Percentiles rank a stretch among this genome's conserved stretches.
These are phyloP conservation scores for Tarenaya hassleriana DNA, from an alignment of 345 rosid species.

Conservation along the genomic window DNA sequence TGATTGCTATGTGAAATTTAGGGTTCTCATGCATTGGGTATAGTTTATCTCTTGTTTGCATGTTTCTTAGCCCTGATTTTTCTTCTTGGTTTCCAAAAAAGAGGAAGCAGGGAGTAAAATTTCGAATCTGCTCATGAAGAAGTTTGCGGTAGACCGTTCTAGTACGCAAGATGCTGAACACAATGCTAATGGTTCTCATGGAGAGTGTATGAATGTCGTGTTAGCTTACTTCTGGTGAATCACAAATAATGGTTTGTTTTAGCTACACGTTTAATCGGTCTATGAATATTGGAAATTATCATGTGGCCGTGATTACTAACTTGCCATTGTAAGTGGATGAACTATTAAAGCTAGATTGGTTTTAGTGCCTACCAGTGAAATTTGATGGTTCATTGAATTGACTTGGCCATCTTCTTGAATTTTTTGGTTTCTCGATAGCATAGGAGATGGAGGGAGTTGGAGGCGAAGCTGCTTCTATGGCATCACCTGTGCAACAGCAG, in stretches of 20 bases:
- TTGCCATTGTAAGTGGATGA: no score
- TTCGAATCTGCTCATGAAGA: background rate
- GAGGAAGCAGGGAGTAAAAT: background rate
- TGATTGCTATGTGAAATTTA: background rate
- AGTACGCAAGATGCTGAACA: no score
- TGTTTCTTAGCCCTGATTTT: background rate
- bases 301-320: no score
- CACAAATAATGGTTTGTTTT: no score
- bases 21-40: background rate
- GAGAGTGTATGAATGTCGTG: no score
- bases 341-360: background rate
- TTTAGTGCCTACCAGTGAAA: background rate
- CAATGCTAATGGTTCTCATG: no score
- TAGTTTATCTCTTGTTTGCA: background rate
- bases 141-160: no score
- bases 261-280: no score
- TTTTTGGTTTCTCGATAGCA: conserved; percentile 31
- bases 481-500: conserved; percentile 55
- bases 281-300: no score
- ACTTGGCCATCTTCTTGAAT: conserved; percentile 15
- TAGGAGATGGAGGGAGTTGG: conserved; percentile 62
- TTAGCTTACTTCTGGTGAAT: no score
- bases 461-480: conserved; percentile 41
- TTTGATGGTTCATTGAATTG: background rate
- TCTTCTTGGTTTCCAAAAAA: background rate